Conservation (phyloP, 192 early-diverging fungal species). For the Rhizoclosmatium globosum region DNA sequence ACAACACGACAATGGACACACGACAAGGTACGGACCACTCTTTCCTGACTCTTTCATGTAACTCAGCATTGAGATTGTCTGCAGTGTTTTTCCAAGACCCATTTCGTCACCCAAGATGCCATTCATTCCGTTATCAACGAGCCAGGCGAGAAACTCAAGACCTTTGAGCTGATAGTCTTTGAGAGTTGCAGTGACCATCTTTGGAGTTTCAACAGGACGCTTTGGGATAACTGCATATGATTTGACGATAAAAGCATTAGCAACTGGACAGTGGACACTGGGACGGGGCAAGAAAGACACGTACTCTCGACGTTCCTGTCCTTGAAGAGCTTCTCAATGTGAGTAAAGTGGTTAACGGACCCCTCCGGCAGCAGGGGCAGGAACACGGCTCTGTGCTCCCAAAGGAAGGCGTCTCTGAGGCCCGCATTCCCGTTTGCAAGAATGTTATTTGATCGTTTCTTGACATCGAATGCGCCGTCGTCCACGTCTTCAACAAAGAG, state of each 20-base stretch:
- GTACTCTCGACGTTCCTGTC: slow-evolving; percentile 4
- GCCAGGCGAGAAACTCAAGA: slow-evolving; percentile 89
- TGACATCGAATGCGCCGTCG: neutral
- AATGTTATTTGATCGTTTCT: neutral
- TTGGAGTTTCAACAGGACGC: slow-evolving; percentile 1
- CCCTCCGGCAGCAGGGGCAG: slow-evolving; percentile 26
- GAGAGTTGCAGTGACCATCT: slow-evolving; percentile 29
- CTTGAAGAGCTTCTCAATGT: neutral
- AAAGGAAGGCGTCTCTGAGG: slow-evolving; percentile 24
- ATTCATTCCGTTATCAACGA: slow-evolving; percentile 95
- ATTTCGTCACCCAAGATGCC: slow-evolving; percentile 76
- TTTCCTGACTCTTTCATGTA: slow-evolving; percentile 78
- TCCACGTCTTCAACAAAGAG: neutral
- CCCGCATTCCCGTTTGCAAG: neutral
- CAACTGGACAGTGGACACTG: neutral
- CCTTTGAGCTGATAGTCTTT: slow-evolving; percentile 91
- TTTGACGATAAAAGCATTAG: neutral
- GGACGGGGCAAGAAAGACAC: neutral
- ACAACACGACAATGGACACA: slow-evolving; percentile 90
- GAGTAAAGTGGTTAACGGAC: slow-evolving; percentile 11
- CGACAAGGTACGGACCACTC: slow-evolving; percentile 88
- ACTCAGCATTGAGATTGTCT: slow-evolving; percentile 89
- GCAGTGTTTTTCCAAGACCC: slow-evolving; percentile 81
- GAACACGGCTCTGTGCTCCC: slow-evolving; percentile 25
- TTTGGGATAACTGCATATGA: slow-evolving; percentile 12